These are phyloP conservation scores for Sarocladium kiliense DNA, from an alignment of 2,329 filamentous ascomycete species.

Conservation along the genomic window DNA sequence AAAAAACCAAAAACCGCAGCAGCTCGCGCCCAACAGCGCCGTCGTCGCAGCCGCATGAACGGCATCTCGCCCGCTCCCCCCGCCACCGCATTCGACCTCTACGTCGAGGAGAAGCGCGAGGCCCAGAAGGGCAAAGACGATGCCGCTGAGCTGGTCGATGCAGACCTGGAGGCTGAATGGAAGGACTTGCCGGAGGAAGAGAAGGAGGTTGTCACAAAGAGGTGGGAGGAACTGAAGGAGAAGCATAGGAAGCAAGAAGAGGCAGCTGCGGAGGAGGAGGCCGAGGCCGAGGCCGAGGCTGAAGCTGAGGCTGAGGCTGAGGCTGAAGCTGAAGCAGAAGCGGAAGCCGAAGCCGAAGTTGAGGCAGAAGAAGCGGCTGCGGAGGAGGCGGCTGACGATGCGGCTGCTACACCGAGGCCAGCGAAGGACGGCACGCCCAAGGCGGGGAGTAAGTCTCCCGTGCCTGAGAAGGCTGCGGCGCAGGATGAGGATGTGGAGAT, in stretches of 20 bases:
- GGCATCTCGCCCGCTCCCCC: slow-evolving; percentile 33
- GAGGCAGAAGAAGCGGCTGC: not conserved
- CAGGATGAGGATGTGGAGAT: slow-evolving; percentile 9
- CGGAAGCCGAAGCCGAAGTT: slow-evolving; percentile 10
- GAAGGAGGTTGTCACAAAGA: slow-evolving; percentile 24
- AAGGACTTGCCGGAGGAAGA: slow-evolving; percentile 44
- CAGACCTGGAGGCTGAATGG: slow-evolving; percentile 51
- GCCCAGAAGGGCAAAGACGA: slow-evolving; percentile 19
- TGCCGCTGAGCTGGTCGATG: slow-evolving; percentile 36
- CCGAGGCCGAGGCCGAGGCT: not conserved
- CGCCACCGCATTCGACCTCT: slow-evolving; percentile 46
- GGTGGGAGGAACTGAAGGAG: slow-evolving; percentile 3
- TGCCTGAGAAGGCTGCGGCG: not conserved
- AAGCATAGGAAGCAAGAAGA: not conserved
- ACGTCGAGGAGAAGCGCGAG: slow-evolving; percentile 43
- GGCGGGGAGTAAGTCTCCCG: slow-evolving; percentile 1
- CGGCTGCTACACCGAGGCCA: not conserved
- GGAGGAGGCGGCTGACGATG: not conserved
- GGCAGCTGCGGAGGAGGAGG: not conserved
- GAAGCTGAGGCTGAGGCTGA: slow-evolving; percentile 7
- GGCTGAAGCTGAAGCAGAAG: slow-evolving; percentile 4
- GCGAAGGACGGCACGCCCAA: not conserved
- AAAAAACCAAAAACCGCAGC: slow-evolving; percentile 40
- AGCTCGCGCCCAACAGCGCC: slow-evolving; percentile 30
- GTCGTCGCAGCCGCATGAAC: slow-evolving; percentile 27